phyloP scores from a whole-genome alignment of 73 alveolate species.

The Paramecium caudatum region DNA sequence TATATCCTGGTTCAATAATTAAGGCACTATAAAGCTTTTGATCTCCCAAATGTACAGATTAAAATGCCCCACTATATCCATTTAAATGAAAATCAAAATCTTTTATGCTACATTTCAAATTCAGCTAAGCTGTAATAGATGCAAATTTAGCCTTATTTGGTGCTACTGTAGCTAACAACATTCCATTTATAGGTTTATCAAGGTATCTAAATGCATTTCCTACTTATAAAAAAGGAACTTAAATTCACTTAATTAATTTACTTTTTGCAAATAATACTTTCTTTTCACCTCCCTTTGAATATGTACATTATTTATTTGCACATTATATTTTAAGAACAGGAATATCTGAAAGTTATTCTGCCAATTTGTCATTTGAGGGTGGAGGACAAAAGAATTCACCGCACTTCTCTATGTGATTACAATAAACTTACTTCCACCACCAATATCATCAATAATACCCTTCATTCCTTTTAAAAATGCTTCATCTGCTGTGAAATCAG shows the following conservation, averaged over 20 bases:
- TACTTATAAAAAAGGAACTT: constrained; percentile 29
- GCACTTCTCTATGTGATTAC: constrained; percentile 31
- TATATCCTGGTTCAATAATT: constrained; percentile 57
- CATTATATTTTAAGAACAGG: constrained; percentile 17
- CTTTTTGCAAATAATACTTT: constrained; percentile 7
- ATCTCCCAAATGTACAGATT: constrained; percentile 34
- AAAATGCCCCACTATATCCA: constrained; percentile 63
- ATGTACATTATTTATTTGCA: constrained; percentile 1
- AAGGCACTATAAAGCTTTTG: constrained; percentile 38
- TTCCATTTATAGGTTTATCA: constrained; percentile 10
- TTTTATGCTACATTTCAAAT: constrained; percentile 10
- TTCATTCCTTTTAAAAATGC: not conserved
- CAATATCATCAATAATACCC: not conserved
- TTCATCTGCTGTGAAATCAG: constrained; percentile 52
- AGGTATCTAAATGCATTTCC: constrained; percentile 25
- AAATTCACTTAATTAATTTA: not conserved
- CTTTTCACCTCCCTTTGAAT: constrained; percentile 18
- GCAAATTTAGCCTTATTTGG: not conserved
- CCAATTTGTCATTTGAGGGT: not conserved
- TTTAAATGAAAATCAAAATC: constrained; percentile 39
- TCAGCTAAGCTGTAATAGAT: constrained; percentile 40
- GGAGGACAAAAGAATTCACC: constrained; percentile 46
- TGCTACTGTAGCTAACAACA: not conserved
- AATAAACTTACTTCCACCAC: constrained; percentile 24
- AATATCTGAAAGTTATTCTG: not conserved